Percentiles rank a stretch among this genome's conserved stretches.
Evolutionary conservation across 1,139 yeast genomes (phyloP).

Genomic region (Neolecta irregularis): DNA sequence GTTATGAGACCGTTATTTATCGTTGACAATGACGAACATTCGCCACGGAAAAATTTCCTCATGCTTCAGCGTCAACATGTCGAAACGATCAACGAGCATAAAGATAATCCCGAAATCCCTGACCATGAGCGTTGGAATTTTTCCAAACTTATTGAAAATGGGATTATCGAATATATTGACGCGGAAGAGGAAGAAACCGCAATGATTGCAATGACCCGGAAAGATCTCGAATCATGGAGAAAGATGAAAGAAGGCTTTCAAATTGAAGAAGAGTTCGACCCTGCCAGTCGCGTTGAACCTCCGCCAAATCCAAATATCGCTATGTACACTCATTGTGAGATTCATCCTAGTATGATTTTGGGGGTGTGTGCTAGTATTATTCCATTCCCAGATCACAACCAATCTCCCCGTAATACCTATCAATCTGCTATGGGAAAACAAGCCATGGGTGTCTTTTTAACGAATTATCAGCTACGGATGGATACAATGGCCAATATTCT

Average conservation of each 20-base stretch:
- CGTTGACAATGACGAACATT: constrained; percentile 64
- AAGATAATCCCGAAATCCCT: constrained; percentile 36
- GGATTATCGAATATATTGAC: constrained; percentile 85
- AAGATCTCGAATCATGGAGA: constrained; percentile 65
- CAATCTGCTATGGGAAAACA: constrained; percentile 99
- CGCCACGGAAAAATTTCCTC: constrained; percentile 59
- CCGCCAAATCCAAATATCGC: constrained; percentile 48
- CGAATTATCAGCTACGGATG: constrained; percentile 93
- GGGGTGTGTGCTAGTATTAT: constrained; percentile 98
- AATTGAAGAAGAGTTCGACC: constrained; percentile 40
- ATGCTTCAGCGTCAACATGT: constrained; percentile 75
- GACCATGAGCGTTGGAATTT: constrained; percentile 56
- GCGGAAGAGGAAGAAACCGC: constrained; percentile 97
- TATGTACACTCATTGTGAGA: constrained; percentile 96
- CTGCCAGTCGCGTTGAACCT: constrained; percentile 79
- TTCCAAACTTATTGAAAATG: constrained; percentile 70
- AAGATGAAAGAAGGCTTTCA: constrained; percentile 37
- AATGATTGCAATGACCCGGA: constrained; percentile 98
- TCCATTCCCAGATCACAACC: constrained; percentile 99
- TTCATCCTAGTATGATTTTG: constrained; percentile 95
- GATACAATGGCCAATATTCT: constrained; percentile 97
- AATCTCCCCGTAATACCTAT: constrained; percentile 97
- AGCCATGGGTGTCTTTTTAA: constrained; percentile 99
- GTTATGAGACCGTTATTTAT: constrained; percentile 88
- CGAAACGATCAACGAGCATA: constrained; percentile 50